phyloP scores from a whole-genome alignment of 352 stramenopile species.

The Thraustochytrium striatum region DNA sequence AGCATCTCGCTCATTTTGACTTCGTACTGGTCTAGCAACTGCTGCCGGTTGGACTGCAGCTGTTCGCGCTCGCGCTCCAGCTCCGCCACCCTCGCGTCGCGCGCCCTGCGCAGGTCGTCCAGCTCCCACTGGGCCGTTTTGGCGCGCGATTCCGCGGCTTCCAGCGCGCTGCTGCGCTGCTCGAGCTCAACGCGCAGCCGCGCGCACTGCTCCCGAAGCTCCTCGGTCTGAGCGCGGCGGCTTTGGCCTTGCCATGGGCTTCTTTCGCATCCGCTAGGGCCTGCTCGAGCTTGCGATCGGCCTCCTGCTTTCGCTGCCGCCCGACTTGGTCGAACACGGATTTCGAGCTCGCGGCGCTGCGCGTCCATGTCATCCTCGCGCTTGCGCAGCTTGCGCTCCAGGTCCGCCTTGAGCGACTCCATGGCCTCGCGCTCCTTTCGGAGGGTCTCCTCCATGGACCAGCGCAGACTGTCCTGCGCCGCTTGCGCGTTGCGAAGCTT shows the following conservation, averaged over 20 bases:
- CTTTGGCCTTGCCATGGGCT: too few species aligned
- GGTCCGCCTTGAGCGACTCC: conserved; percentile 60
- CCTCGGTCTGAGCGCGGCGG: not conserved
- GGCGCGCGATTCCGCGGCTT: conserved; percentile 64
- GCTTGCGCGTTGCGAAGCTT: conserved; percentile 69
- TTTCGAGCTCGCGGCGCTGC: conserved; percentile 68
- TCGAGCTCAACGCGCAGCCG: not conserved
- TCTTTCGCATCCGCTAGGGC: too few species aligned
- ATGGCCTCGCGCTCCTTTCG: conserved; percentile 64
- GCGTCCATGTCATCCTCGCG: conserved; percentile 72
- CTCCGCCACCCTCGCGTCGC: conserved; percentile 65
- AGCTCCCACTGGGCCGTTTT: conserved; percentile 69
- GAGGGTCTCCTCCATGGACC: conserved; percentile 71
- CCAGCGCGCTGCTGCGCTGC: conserved; percentile 46
- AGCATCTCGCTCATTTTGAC: conserved; percentile 73
- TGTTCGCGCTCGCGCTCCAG: conserved; percentile 63
- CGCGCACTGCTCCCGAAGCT: not conserved
- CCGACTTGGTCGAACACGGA: too few species aligned
- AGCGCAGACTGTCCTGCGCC: conserved; percentile 67
- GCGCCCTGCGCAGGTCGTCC: conserved; percentile 61
- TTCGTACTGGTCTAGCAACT: conserved; percentile 73
- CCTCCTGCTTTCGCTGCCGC: too few species aligned
- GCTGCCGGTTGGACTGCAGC: conserved; percentile 54
- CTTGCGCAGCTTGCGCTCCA: conserved; percentile 64
- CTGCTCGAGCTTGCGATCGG: conserved; percentile 59